A percentile compares a stretch with the other conserved stretches of the same genome.
phyloP scores from a whole-genome alignment of 345 rosid genomes.

The Acer campestre region DNA sequence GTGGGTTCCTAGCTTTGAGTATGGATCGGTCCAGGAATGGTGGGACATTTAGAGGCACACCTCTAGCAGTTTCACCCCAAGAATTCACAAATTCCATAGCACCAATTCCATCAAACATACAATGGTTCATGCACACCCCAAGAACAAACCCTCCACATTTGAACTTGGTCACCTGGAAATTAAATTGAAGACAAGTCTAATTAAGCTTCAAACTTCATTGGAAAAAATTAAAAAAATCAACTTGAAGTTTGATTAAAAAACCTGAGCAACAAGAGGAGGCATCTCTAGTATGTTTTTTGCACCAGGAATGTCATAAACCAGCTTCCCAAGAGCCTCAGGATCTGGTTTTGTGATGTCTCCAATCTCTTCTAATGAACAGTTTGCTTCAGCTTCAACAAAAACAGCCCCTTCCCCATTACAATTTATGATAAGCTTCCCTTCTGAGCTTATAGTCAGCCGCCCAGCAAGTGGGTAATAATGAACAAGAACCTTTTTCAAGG shows the following conservation, averaged over 20 bases:
- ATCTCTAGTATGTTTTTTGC: conserved; percentile 85
- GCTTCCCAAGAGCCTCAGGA: conserved; percentile 70
- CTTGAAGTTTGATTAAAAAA: conserved; percentile 10
- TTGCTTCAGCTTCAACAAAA: conserved; percentile 84
- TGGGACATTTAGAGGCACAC: conserved; percentile 53
- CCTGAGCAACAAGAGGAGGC: conserved; percentile 96
- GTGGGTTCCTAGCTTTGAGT: conserved; percentile 57
- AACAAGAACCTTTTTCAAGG: conserved; percentile 75
- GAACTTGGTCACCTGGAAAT: conserved; percentile 71
- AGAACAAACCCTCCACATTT: conserved; percentile 80
- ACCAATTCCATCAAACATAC: conserved; percentile 86
- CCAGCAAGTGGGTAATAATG: conserved; percentile 88
- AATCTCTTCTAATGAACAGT: conserved; percentile 60
- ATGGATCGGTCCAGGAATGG: conserved; percentile 64
- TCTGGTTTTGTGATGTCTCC: conserved; percentile 88
- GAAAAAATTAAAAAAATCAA: neutral
- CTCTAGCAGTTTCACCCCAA: conserved; percentile 82
- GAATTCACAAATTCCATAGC: conserved; percentile 90
- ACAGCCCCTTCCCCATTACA: conserved; percentile 85
- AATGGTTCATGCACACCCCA: conserved; percentile 76
- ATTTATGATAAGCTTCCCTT: conserved; percentile 76
- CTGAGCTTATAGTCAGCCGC: conserved; percentile 68
- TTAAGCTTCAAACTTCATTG: neutral
- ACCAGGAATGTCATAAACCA: conserved; percentile 78
- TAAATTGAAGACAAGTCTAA: neutral